phyloP scores from a whole-genome alignment of 2,329 filamentous ascomycete genomes.

The Knufia petricola region DNA sequence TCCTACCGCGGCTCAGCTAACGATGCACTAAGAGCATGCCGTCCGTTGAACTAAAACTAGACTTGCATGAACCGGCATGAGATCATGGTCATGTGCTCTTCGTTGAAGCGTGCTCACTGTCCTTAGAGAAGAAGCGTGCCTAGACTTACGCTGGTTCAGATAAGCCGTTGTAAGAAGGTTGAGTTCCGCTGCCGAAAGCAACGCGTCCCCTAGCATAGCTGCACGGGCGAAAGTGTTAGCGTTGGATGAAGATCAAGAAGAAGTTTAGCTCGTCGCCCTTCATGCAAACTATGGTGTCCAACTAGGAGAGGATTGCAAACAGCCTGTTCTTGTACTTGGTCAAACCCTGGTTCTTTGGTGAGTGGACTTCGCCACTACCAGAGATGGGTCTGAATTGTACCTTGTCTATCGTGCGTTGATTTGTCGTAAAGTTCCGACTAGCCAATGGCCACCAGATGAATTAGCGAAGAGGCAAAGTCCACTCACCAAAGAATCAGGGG shows the following conservation, averaged over 20 bases:
- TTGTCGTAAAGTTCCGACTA: too few relatives aligned
- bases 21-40: background rate
- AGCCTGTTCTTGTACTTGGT: too few relatives aligned
- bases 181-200: background rate
- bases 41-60: background rate
- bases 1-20: background rate
- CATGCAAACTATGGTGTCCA: too few relatives aligned
- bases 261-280: too few relatives aligned
- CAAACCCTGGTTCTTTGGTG: too few relatives aligned
- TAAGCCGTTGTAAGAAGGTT: background rate
- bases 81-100: background rate
- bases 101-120: background rate
- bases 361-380: too few relatives aligned
- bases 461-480: too few relatives aligned
- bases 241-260: background rate
- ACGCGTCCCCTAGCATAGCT: background rate
- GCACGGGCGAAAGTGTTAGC: background rate
- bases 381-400: too few relatives aligned
- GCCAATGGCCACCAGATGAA: too few relatives aligned
- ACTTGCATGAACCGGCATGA: background rate
- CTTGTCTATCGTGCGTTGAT: too few relatives aligned
- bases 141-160: background rate
- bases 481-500: too few relatives aligned
- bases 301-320: too few relatives aligned
- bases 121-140: background rate